These are phyloP conservation scores for Lipomyces starkeyi DNA, from an alignment of 805 yeast genomes.

Conservation along the genomic window DNA sequence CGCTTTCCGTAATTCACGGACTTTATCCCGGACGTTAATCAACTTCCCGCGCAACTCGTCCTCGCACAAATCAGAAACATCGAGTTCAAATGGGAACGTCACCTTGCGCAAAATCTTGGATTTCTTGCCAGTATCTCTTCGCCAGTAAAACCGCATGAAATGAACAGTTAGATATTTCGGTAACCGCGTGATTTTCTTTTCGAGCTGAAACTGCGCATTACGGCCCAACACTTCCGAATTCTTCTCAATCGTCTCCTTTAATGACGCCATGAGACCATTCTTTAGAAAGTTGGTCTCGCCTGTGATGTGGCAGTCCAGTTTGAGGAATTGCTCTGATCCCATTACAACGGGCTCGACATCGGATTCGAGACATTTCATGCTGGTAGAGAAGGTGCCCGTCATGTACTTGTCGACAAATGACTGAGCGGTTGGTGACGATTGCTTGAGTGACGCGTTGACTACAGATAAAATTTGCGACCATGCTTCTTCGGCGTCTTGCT, in stretches of 20 bases:
- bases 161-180: slow-evolving; percentile 91
- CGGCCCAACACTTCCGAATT: slow-evolving; percentile 70
- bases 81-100: slow-evolving; percentile 91
- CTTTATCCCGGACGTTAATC: slow-evolving; percentile 73
- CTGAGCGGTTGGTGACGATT: slow-evolving; percentile 48
- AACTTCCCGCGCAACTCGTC: slow-evolving; percentile 73
- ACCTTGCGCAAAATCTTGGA: slow-evolving; percentile 94
- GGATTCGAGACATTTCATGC: slow-evolving; percentile 65
- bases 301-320: slow-evolving; percentile 87
- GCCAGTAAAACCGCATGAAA: slow-evolving; percentile 95
- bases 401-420: slow-evolving; percentile 60
- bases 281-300: slow-evolving; percentile 84
- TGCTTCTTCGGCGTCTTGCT: slow-evolving; percentile 98
- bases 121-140: slow-evolving; percentile 85
- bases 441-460: slow-evolving; percentile 29
- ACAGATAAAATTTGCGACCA: slow-evolving; percentile 74
- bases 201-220: slow-evolving; percentile 72
- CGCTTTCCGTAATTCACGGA: slow-evolving; percentile 76
- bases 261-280: slow-evolving; percentile 78
- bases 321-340: slow-evolving; percentile 64
- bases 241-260: slow-evolving; percentile 80
- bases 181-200: slow-evolving; percentile 65
- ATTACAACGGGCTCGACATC: slow-evolving; percentile 54
- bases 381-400: slow-evolving; percentile 66
- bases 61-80: slow-evolving; percentile 82